Base-by-base conservation (phyloP, 2,329 filamentous ascomycete species). In the Pseudocercospora crystallina region DNA sequence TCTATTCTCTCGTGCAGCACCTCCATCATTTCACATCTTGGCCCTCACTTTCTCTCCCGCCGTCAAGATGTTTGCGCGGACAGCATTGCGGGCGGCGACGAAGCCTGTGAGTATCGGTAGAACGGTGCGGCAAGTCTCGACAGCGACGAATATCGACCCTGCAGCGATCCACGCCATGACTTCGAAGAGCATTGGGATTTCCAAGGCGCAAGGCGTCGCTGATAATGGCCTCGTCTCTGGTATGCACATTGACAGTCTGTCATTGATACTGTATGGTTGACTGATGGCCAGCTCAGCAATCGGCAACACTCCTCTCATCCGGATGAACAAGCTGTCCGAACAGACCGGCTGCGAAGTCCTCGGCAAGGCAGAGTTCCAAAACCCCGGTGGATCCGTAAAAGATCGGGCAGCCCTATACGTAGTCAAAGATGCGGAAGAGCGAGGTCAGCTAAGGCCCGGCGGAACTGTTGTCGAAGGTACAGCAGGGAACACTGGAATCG, bases 331-430 rank as follows among this genome's bases (percentile, higher is more conserved):
- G 55, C 84, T 97, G 61, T 97, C 92, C 35, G 84, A 89, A 53
- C 81, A 95, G 67, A 97, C 94, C 0, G 90, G 91, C 59, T 97
- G 94, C 80, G 88, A 95, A 63, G 79, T 99, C 51, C 84, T 97
- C 35, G 94, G 92, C 66, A 99, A 99, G 73, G 91, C 94, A 64
- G 94, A 99, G 71, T 99, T 99, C 76, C 94, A 95, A 79, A 99
- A 99, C 78, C 94, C 94, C 1, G 94, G 94, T 61, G 94, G 94
- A 53, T 91, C 86, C 47, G 86, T 99, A 70, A 99, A 99, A 76
- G 94, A 99, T 75, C 88, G 94, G 57, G 94, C 94, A 2, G 94
- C 94, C 3, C 82, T 96, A 42, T 99, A 89, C 75, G 89, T 97
- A 5, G 89, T 99, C 62, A 85, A 89, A 66, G 87, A 96, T 75